Evolutionary conservation across 2,329 filamentous ascomycete genomes (phyloP).

Genomic region (Pseudogymnoascus sp.): DNA sequence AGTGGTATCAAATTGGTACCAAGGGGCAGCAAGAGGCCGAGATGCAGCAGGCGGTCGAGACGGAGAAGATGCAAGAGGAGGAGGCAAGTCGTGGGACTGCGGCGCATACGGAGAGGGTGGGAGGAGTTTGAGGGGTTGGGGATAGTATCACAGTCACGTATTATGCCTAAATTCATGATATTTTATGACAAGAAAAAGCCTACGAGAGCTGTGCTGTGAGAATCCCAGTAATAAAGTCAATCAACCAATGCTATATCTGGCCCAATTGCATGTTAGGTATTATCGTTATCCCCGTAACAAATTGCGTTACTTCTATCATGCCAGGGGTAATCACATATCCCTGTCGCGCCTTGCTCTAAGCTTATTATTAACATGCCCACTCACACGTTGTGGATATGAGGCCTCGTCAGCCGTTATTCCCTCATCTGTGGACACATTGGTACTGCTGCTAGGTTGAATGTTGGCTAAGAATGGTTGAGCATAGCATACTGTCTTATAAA

Average conservation of each 20-base stretch:
- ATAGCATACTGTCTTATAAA: not conserved
- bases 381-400: not conserved
- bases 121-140: not conserved
- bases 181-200: not conserved
- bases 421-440: not conserved
- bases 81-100: constrained; percentile 20
- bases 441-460: not conserved
- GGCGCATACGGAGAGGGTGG: constrained; percentile 11
- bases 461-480: not conserved
- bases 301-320: not conserved
- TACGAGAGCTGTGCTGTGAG: not conserved
- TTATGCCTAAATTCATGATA: not conserved
- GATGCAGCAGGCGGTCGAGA: constrained; percentile 34
- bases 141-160: constrained; percentile 3
- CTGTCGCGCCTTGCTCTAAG: not conserved
- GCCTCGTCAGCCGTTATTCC: not conserved
- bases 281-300: not conserved
- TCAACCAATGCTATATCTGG: not conserved
- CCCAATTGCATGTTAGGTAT: not conserved
- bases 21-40: constrained; percentile 47
- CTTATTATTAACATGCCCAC: not conserved
- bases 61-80: constrained; percentile 39
- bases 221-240: not conserved
- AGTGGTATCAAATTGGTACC: constrained; percentile 67
- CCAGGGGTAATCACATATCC: not conserved